Conservation (phyloP, 1,284 basidiomycete genomes). For the Papiliotrema fonsecae region DNA sequence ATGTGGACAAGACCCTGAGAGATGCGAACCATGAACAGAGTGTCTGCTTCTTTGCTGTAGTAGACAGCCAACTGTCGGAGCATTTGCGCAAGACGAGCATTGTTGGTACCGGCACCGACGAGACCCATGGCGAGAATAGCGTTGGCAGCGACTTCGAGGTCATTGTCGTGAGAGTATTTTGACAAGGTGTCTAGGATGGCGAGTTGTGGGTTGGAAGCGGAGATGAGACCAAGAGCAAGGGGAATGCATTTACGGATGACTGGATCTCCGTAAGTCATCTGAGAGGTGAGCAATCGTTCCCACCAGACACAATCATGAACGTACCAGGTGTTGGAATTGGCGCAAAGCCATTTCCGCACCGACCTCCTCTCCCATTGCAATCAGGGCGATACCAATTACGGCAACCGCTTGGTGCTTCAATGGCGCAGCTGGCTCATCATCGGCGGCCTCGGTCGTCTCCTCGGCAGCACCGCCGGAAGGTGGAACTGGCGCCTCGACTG, state of each 20-base stretch:
- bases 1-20: conserved; percentile 96
- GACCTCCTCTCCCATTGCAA: conserved; percentile 98
- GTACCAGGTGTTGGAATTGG: conserved; percentile 88
- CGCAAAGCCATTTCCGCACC: conserved; percentile 94
- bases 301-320: conserved; percentile 27
- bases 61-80: conserved; percentile 92
- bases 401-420: conserved; percentile 91
- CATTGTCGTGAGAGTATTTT: conserved; percentile 99
- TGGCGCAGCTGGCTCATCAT: conserved; percentile 57
- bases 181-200: conserved; percentile 94
- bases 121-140: conserved; percentile 99
- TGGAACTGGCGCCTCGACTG: conserved; percentile 11
- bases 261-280: conserved; percentile 99
- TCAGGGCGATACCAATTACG: conserved; percentile 87
- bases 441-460: conserved; percentile 38
- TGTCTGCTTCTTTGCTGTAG: conserved; percentile 96
- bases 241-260: conserved; percentile 91
- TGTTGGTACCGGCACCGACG: conserved; percentile 96
- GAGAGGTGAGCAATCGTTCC: conserved; percentile 7
- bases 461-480: conserved; percentile 11
- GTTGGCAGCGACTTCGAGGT: conserved; percentile 90
- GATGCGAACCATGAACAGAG: conserved; percentile 92
- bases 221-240: conserved; percentile 89
- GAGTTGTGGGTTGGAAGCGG: conserved; percentile 93
- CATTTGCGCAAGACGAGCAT: conserved; percentile 96